Conservation (phyloP, 805 yeast species). For the Candida saitoana region DNA sequence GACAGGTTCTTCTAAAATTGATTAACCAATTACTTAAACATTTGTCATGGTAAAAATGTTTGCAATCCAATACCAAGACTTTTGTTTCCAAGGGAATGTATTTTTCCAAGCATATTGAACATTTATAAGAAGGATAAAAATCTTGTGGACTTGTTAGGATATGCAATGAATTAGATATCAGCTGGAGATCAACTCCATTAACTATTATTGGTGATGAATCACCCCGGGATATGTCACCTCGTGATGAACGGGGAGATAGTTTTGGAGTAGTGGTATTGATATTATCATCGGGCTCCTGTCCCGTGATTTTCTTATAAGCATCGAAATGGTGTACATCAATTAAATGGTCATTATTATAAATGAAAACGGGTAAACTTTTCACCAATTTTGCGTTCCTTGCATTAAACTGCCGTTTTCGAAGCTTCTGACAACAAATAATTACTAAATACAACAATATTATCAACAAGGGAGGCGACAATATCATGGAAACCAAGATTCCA, state of each 20-base stretch:
- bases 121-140: slow-evolving; percentile 46
- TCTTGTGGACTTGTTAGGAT: slow-evolving; percentile 27
- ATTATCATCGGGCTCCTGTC: slow-evolving; percentile 16
- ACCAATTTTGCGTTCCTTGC: slow-evolving; percentile 29
- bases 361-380: slow-evolving; percentile 33
- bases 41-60: slow-evolving; percentile 55
- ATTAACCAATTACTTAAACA: slow-evolving; percentile 62
- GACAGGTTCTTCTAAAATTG: slow-evolving; percentile 50
- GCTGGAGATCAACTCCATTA: slow-evolving; percentile 37
- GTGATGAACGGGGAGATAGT: slow-evolving; percentile 14
- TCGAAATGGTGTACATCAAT: slow-evolving; percentile 22
- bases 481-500: slow-evolving; percentile 37
- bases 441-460: slow-evolving; percentile 31
- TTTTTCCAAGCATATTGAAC: slow-evolving; percentile 57
- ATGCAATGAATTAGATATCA: slow-evolving; percentile 14
- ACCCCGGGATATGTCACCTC: slow-evolving; percentile 23
- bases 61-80: slow-evolving; percentile 54
- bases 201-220: slow-evolving; percentile 34
- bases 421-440: slow-evolving; percentile 26
- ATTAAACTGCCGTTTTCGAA: slow-evolving; percentile 23
- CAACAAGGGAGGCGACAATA: slow-evolving; percentile 39
- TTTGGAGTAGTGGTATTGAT: slow-evolving; percentile 9
- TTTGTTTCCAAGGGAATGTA: slow-evolving; percentile 44
- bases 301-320: slow-evolving; percentile 29
- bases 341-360: slow-evolving; percentile 33